These are phyloP conservation scores for Claviceps sp. DNA, from an alignment of 2,329 filamentous ascomycete species.

Conservation along the genomic window DNA sequence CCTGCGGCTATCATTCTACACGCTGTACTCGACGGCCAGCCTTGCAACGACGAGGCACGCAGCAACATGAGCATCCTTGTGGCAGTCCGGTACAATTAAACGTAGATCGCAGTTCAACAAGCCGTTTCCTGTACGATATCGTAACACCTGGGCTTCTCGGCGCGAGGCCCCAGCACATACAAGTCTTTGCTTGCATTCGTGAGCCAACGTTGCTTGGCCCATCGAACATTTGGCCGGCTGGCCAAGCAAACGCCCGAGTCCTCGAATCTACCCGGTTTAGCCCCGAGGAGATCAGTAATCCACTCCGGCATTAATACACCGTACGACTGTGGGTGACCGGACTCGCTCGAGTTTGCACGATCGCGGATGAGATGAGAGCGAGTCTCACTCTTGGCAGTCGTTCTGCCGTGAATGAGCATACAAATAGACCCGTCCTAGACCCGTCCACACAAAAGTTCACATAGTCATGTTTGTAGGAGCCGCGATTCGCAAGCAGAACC, in stretches of 20 bases:
- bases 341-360: too few species aligned
- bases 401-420: too few species aligned
- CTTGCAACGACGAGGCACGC: not conserved
- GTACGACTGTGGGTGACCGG: too few species aligned
- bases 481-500: too few species aligned
- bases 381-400: too few species aligned
- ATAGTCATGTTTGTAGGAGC: too few species aligned
- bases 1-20: not conserved
- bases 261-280: not conserved
- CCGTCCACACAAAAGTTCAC: too few species aligned
- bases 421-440: too few species aligned
- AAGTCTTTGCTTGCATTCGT: not conserved
- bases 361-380: too few species aligned
- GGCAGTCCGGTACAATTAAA: not conserved
- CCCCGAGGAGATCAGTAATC: not conserved
- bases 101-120: not conserved
- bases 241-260: not conserved
- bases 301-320: not conserved
- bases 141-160: not conserved
- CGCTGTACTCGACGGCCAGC: not conserved
- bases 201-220: not conserved
- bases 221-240: not conserved
- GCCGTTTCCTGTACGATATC: not conserved
- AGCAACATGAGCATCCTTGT: not conserved
- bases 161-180: not conserved